These are phyloP conservation scores for Tricladium varicosporioides DNA, from an alignment of 2,329 filamentous ascomycete species.

Conservation along the genomic window DNA sequence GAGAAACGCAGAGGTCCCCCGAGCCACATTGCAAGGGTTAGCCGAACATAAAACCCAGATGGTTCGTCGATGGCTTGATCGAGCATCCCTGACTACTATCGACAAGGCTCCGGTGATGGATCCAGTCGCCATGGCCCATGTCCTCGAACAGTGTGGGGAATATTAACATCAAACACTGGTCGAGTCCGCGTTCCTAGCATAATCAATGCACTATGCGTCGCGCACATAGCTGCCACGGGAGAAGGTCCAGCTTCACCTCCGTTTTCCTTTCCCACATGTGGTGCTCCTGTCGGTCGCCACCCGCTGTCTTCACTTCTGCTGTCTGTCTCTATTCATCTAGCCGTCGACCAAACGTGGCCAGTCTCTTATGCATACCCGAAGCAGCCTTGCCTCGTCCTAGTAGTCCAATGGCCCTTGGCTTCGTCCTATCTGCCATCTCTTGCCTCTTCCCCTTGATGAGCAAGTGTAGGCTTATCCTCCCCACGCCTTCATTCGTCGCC, in stretches of 20 bases:
- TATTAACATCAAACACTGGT: constrained; percentile 35
- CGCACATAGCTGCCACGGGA: constrained; percentile 4
- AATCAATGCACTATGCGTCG: constrained; percentile 34
- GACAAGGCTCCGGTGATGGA: constrained; percentile 31
- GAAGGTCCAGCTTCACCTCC: constrained; percentile 15
- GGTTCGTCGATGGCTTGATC: constrained; percentile 27
- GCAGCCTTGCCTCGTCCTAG: constrained; percentile 28
- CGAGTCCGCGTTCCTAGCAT: constrained; percentile 29
- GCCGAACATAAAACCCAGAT: constrained; percentile 20
- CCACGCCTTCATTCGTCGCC: constrained; percentile 17
- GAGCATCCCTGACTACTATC: constrained; percentile 29
- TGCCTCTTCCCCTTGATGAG: constrained; percentile 15
- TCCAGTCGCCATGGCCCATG: constrained; percentile 28
- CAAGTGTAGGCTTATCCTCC: constrained; percentile 6
- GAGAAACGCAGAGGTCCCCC: constrained; percentile 27
- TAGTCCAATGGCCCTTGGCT: constrained; percentile 22
- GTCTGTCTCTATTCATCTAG: constrained; percentile 26
- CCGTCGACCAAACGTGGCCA: constrained; percentile 30
- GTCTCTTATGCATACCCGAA: constrained; percentile 26
- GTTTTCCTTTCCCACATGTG: constrained; percentile 23
- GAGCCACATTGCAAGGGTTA: constrained; percentile 22
- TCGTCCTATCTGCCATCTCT: constrained; percentile 23
- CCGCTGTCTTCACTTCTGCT: constrained; percentile 27
- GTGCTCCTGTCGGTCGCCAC: constrained; percentile 32
- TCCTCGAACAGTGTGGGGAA: constrained; percentile 31